Percentiles rank a stretch among this genome's conserved stretches.
Evolutionary conservation across 441 rosid species (phyloP).

Genomic region (Pelargonium cotyledonis): DNA sequence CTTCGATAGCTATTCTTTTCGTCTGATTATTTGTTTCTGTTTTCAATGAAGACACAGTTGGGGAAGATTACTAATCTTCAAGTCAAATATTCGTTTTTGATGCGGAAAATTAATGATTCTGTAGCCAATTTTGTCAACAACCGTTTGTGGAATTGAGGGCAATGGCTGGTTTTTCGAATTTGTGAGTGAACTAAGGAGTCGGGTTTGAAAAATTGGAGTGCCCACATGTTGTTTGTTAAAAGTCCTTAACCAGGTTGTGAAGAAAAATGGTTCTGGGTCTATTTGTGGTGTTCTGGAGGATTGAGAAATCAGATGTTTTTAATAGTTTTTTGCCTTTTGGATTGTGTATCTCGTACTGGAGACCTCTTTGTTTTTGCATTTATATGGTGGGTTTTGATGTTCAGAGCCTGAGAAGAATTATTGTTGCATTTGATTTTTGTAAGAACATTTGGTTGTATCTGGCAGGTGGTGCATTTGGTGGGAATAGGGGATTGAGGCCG

Average conservation of each 20-base stretch:
- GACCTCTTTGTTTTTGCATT: not conserved
- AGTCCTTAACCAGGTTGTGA: not conserved
- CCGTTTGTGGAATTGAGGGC: not conserved
- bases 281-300: not conserved
- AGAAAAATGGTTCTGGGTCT: not conserved
- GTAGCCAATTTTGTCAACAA: not conserved
- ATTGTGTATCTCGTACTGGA: not conserved
- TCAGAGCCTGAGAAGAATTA: not conserved
- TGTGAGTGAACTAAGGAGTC: not conserved
- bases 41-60: too few relatives aligned
- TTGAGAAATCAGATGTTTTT: not conserved
- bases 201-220: not conserved
- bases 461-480: conserved; percentile 92
- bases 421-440: not conserved
- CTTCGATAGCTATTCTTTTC: too few relatives aligned
- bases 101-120: not conserved
- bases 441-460: not conserved
- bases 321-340: too few relatives aligned
- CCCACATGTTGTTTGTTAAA: not conserved
- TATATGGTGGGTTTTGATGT: not conserved
- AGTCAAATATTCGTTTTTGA: conserved; percentile 4
- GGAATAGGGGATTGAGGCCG: conserved; percentile 78
- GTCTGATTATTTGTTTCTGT: too few relatives aligned
- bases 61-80: too few relatives aligned
- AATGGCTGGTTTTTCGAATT: not conserved